phyloP scores from a whole-genome alignment of 2,329 filamentous ascomycete genomes.

The Pezicula neosporulosa region DNA sequence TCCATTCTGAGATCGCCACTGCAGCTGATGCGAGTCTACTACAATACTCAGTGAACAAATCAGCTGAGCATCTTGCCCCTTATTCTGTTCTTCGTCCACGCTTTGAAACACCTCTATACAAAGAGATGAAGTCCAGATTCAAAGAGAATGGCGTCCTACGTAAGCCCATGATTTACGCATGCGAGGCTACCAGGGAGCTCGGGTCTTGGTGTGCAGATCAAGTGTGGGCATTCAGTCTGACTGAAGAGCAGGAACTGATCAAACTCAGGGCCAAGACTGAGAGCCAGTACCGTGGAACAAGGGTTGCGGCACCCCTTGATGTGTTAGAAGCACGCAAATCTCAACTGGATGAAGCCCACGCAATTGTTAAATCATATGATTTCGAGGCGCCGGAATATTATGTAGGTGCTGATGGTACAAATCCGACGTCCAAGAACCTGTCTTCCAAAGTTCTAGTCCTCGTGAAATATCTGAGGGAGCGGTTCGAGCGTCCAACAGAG shows the following conservation, averaged over 20 bases:
- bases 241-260: constrained; percentile 51
- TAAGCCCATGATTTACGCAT: constrained; percentile 45
- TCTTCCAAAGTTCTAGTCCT: constrained; percentile 73
- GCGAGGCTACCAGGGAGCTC: constrained; percentile 59
- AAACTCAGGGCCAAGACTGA: constrained; percentile 58
- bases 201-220: constrained; percentile 84
- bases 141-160: constrained; percentile 38
- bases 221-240: constrained; percentile 71
- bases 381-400: constrained; percentile 36
- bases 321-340: constrained; percentile 49
- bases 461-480: constrained; percentile 52
- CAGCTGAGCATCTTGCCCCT: constrained; percentile 55
- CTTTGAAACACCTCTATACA: constrained; percentile 63
- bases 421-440: constrained; percentile 33
- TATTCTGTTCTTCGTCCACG: constrained; percentile 44
- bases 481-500: constrained; percentile 56
- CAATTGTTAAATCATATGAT: constrained; percentile 48
- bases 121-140: constrained; percentile 49
- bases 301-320: constrained; percentile 24
- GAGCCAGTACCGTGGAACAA: constrained; percentile 30
- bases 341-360: constrained; percentile 55
- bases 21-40: constrained; percentile 58
- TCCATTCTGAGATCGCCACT: constrained; percentile 83
- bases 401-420: background rate
- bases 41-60: constrained; percentile 55